Base-by-base conservation (phyloP, 345 rosid species). In the Alliaria petiolata region DNA sequence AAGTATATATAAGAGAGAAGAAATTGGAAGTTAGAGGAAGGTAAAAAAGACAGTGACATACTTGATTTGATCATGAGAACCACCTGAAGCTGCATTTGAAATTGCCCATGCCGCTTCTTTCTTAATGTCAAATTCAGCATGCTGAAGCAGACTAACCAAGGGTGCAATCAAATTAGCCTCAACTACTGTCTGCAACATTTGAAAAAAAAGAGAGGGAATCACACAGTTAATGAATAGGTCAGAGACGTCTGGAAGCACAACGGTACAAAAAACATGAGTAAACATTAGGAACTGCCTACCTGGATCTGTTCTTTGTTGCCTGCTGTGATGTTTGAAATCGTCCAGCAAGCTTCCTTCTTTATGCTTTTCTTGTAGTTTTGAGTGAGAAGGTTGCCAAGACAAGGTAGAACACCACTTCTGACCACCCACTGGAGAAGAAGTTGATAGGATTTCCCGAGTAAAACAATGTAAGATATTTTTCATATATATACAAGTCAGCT, bases 301-400 rank as follows among this genome's bases (percentile, higher is more conserved):
- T 92, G 95, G 76, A 93, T 93, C 77, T 93, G 98, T 34, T 87
- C 90, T 71, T 50, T 85, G 83, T 93, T 93, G 42, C 98, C 98
- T 67, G 97, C 96, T 19, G 98, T 93, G 65, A 93, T 87, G 65
- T 93, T 93, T 61, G 98, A 93, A 70, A 93, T 90, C 13, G 97
- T 89, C 98, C 98, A 93, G 80, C 98, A 93, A 52, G 98, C 98
- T 83, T 93, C 98, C 74, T 93, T 93, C 76, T 88, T 90, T 55
- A 93, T 90, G 85, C 98, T 90, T 84, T 93, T 90, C 77, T 88
- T 93, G 65, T 83, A 83, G 67, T 78, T 87, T 64, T 85, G 82
- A 15, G 85, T 82, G 85, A 93, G 79, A 67, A 90, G 85, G 75
- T 79, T 85, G 76, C 87, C 45, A 62, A 93, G 93, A 78, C 90